A percentile compares a stretch with the other conserved stretches of the same genome.
These are phyloP conservation scores for Pestalotiopsis sp. DNA, from an alignment of 2,329 filamentous ascomycete genomes.

Conservation along the genomic window DNA sequence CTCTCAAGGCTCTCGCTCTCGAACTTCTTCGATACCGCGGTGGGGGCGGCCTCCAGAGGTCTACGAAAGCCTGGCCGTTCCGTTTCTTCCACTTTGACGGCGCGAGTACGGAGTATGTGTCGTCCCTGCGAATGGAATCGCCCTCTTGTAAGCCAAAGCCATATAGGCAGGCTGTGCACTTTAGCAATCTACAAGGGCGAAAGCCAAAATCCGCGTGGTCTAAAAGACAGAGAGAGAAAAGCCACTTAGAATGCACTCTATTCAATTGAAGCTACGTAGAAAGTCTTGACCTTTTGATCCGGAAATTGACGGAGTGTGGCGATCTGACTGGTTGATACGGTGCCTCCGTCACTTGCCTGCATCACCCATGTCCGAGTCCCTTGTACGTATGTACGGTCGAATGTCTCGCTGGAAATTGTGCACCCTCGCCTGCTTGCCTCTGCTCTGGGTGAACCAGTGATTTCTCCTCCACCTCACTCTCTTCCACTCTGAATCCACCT, in stretches of 20 bases:
- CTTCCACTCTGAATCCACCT: not conserved
- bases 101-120: not conserved
- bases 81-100: not conserved
- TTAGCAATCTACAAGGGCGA: not conserved
- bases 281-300: constrained; percentile 2
- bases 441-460: not conserved
- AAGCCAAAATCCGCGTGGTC: not conserved
- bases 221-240: not conserved
- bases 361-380: constrained; percentile 8
- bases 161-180: not conserved
- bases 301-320: constrained; percentile 1
- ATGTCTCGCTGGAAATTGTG: not conserved
- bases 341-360: not conserved
- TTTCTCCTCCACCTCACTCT: constrained; percentile 8
- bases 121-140: not conserved
- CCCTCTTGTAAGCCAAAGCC: not conserved
- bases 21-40: constrained; percentile 6
- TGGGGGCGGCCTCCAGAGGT: not conserved
- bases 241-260: not conserved
- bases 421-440: not conserved
- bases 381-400: not conserved
- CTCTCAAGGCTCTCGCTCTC: not conserved
- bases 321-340: constrained; percentile 7
- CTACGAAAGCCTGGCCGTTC: not conserved
- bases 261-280: not conserved